Conservation (phyloP, 2,329 filamentous ascomycete species). For the Raffaelea ambrosiae region DNA sequence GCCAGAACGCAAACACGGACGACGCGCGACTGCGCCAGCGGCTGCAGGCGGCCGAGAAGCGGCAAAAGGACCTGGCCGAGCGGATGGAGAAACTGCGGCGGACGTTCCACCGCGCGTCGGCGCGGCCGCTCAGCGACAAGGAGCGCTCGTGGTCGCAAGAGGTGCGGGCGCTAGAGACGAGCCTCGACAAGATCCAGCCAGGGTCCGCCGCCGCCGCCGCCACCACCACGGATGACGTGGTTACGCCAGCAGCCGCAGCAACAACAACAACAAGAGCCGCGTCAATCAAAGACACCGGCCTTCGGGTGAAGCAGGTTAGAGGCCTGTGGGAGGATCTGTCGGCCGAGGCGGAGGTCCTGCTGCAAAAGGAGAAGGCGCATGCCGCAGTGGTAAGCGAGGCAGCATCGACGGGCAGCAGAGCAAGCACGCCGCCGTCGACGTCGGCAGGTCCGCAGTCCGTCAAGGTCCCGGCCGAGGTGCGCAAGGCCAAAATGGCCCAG, state of each 20-base stretch:
- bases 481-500: conserved; percentile 54
- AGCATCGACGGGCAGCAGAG: conserved; percentile 13
- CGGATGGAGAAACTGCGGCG: conserved; percentile 52
- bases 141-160: conserved; percentile 45
- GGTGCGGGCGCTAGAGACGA: conserved; percentile 28
- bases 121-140: conserved; percentile 51
- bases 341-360: conserved; percentile 26
- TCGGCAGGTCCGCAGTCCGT: conserved; percentile 24
- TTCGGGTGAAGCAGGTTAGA: conserved; percentile 49
- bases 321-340: conserved; percentile 43
- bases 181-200: conserved; percentile 20
- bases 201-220: too few species aligned
- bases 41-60: conserved; percentile 42
- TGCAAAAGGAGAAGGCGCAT: conserved; percentile 6
- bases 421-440: conserved; percentile 8
- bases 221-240: too few species aligned
- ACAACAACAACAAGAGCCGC: background rate
- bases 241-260: too few species aligned
- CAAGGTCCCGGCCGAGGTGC: conserved; percentile 50
- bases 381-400: background rate
- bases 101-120: conserved; percentile 37
- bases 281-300: conserved; percentile 35
- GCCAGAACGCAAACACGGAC: conserved; percentile 29
- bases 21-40: conserved; percentile 52
- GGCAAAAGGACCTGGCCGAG: conserved; percentile 47